Base-by-base conservation (phyloP, 768 basidiomycete genomes). In the Cystobasidium tubakii region DNA sequence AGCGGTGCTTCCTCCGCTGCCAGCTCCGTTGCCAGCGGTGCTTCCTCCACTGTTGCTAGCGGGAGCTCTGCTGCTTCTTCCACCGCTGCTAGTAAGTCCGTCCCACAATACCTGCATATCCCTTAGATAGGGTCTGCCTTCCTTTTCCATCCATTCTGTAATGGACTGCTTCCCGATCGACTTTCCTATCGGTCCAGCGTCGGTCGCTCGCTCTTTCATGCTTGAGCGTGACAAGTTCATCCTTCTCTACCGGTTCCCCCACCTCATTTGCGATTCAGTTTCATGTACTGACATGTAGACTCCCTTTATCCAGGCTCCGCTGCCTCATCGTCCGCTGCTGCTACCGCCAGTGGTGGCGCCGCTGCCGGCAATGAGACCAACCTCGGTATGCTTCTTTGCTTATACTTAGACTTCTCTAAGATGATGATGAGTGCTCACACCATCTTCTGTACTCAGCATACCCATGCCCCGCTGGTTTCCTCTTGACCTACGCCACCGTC, bases 391-490 rank as follows among this genome's bases (percentile, higher is more conserved):
- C 57, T 60, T 31, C 13, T 6, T 29, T 55, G 53, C 53, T 55
- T 10, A 23, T 29, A 9, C 21, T n/a, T n/a, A n/a, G n/a, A n/a
- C n/a, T n/a, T n/a, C n/a, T n/a, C n/a, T n/a, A n/a, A n/a, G n/a
- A n/a, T n/a, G n/a, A n/a, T n/a, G n/a, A n/a, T n/a, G n/a, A n/a
- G n/a, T n/a, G n/a, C n/a, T n/a, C n/a, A n/a, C n/a, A 17, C 4
- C 57, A 17, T 60, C 21, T 3, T 60, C 31, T 25, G 3, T 39
- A 65, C 25, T 2, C 54, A 33, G 36, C 44, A 23, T 71, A 71
- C 69, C 69, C 69, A 34, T 71, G 69, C 69, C 54, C 69, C 25
- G 34, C 69, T 34, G 69, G 69, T 25, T 71, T 34, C 69, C 54
- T 71, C 53, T 55, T 71, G 33, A 71, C 69, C 54, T 71, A 71